These are phyloP conservation scores for Colletotrichum scovillei DNA, from an alignment of 2,329 filamentous ascomycete genomes.

Conservation along the genomic window DNA sequence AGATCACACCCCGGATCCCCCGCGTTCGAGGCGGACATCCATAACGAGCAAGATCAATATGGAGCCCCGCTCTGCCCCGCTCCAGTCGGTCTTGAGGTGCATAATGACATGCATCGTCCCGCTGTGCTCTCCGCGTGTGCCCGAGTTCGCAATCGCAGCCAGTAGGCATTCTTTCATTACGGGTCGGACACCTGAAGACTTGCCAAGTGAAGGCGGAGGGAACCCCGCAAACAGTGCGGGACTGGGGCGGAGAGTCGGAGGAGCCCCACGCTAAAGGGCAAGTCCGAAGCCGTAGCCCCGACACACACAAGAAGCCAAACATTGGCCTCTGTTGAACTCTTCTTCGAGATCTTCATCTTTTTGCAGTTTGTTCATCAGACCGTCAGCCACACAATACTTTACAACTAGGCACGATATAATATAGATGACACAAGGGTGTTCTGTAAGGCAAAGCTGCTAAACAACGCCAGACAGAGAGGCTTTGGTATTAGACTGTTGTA, in stretches of 20 bases:
- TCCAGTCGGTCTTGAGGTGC: neutral
- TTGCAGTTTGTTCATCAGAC: neutral
- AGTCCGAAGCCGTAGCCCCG: too few species aligned
- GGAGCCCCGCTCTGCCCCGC: neutral
- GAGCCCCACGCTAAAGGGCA: too few species aligned
- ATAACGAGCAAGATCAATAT: neutral
- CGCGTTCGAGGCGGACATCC: neutral
- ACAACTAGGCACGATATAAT: neutral
- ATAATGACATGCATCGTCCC: conserved; percentile 5
- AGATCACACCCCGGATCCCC: too few species aligned
- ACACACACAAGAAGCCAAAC: neutral
- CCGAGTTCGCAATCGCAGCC: neutral
- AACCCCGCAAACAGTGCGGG: neutral
- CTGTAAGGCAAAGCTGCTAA: neutral
- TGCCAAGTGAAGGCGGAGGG: neutral
- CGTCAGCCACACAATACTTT: neutral
- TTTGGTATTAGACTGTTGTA: conserved; percentile 31
- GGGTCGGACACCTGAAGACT: neutral
- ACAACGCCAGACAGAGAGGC: conserved; percentile 8
- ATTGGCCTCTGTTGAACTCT: too few species aligned
- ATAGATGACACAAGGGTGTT: neutral
- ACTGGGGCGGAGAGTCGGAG: too few species aligned
- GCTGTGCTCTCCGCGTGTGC: neutral
- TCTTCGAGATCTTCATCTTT: too few species aligned
- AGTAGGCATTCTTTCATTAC: neutral